Evolutionary conservation across 2,329 filamentous ascomycete genomes (phyloP).

Genomic region (Neofusicoccum cordaticola): DNA sequence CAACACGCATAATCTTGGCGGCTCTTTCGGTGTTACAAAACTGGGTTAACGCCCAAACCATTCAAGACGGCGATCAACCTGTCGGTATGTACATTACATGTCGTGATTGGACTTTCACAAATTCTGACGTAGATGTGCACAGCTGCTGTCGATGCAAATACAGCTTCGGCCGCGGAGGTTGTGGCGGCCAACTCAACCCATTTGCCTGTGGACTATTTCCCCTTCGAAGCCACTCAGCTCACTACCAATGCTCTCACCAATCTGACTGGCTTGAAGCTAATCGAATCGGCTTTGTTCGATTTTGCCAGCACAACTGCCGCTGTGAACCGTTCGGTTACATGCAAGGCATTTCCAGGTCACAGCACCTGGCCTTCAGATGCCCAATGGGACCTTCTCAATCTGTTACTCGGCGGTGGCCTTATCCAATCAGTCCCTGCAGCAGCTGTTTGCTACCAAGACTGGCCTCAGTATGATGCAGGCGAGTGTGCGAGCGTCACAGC

Average conservation of each 20-base stretch:
- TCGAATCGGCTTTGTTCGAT: background rate
- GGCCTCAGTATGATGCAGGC: background rate
- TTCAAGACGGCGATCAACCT: too few relatives aligned
- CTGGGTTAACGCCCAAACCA: too few relatives aligned
- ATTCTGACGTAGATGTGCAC: too few relatives aligned
- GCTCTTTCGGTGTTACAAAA: too few relatives aligned
- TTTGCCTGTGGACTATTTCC: background rate
- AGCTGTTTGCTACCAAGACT: slow-evolving; percentile 27
- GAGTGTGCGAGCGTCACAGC: background rate
- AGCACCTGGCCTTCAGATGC: slow-evolving; percentile 22
- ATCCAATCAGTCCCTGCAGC: slow-evolving; percentile 25
- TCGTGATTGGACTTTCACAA: too few relatives aligned
- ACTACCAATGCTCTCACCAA: background rate
- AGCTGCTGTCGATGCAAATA: background rate
- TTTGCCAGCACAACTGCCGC: background rate
- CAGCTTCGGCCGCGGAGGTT: background rate
- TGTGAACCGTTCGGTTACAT: background rate
- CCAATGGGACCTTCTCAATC: slow-evolving; percentile 27
- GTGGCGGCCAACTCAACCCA: background rate
- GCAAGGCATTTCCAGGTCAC: background rate
- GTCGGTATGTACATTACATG: too few relatives aligned
- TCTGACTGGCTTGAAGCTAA: background rate
- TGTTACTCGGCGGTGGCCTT: slow-evolving; percentile 23
- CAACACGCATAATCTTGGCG: too few relatives aligned
- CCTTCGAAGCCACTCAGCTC: background rate